Percentiles rank a stretch among this genome's conserved stretches.
These are phyloP conservation scores for Aspergillus sparsus DNA, from an alignment of 495 filamentous ascomycete genomes.

Conservation along the genomic window DNA sequence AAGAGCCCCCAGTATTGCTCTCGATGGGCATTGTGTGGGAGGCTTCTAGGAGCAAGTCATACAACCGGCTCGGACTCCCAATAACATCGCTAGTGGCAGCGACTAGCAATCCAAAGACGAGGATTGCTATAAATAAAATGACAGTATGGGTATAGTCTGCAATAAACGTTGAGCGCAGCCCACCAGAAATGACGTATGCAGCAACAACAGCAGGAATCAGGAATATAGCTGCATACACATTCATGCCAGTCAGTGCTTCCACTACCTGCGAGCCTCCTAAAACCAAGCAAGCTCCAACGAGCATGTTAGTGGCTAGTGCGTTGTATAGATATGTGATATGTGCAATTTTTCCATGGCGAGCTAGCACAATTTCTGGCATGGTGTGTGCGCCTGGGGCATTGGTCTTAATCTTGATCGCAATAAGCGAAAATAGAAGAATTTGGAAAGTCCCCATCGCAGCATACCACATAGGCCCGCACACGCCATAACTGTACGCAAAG, in stretches of 20 bases:
- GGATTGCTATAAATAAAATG: slow-evolving; percentile 47
- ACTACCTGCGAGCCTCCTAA: slow-evolving; percentile 46
- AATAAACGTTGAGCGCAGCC: slow-evolving; percentile 44
- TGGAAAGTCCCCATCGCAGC: slow-evolving; percentile 44
- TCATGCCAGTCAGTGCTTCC: slow-evolving; percentile 47
- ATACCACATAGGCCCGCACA: slow-evolving; percentile 52
- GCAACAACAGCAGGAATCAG: slow-evolving; percentile 45
- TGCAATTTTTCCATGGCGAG: slow-evolving; percentile 37
- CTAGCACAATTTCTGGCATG: slow-evolving; percentile 42
- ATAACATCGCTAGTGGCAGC: slow-evolving; percentile 47
- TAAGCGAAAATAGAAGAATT: slow-evolving; percentile 45
- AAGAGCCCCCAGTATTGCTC: slow-evolving; percentile 52
- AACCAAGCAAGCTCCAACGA: slow-evolving; percentile 42
- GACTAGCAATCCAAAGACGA: slow-evolving; percentile 51
- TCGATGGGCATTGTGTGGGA: slow-evolving; percentile 45
- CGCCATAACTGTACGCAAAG: slow-evolving; percentile 51
- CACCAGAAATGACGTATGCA: slow-evolving; percentile 47
- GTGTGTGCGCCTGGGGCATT: slow-evolving; percentile 43
- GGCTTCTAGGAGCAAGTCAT: slow-evolving; percentile 50
- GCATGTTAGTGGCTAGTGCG: slow-evolving; percentile 47
- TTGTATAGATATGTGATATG: slow-evolving; percentile 44
- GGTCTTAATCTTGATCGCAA: slow-evolving; percentile 46
- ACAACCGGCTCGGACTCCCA: slow-evolving; percentile 46
- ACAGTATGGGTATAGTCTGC: slow-evolving; percentile 49
- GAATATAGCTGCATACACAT: slow-evolving; percentile 46